Conservation (phyloP, 1,284 basidiomycete species). For the Xerocomus nothofagi region DNA sequence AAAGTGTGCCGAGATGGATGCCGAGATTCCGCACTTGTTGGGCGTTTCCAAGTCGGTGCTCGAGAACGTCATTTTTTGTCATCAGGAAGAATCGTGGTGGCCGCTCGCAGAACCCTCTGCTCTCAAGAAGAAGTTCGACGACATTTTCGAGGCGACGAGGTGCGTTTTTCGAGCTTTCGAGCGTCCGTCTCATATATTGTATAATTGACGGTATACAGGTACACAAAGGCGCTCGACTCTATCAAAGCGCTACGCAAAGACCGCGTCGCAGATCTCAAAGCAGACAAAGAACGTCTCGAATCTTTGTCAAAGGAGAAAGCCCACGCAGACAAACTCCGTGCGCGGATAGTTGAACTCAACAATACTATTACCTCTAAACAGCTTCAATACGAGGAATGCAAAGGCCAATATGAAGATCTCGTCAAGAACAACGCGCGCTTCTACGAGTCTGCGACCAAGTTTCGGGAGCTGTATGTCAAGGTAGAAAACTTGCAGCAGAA, state of each 20-base stretch:
- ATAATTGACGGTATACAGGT: slow-evolving; percentile 48
- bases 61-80: slow-evolving; percentile 99
- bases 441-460: slow-evolving; percentile 81
- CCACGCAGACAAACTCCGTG: slow-evolving; percentile 81
- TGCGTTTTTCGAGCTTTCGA: slow-evolving; percentile 31
- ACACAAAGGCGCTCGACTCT: slow-evolving; percentile 94
- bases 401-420: slow-evolving; percentile 62
- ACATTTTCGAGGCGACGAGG: slow-evolving; percentile 99
- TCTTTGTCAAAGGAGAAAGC: slow-evolving; percentile 83
- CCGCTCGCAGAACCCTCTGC: slow-evolving; percentile 89
- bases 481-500: slow-evolving; percentile 69
- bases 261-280: slow-evolving; percentile 85
- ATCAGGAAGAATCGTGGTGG: slow-evolving; percentile 99
- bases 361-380: slow-evolving; percentile 70
- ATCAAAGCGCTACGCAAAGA: slow-evolving; percentile 93
- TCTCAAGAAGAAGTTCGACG: slow-evolving; percentile 98
- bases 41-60: slow-evolving; percentile 97
- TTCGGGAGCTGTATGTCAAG: slow-evolving; percentile 79
- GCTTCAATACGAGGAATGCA: slow-evolving; percentile 73
- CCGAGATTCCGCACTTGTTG: slow-evolving; percentile 89
- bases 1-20: slow-evolving; percentile 95
- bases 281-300: slow-evolving; percentile 87
- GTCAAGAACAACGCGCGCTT: slow-evolving; percentile 80
- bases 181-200: background rate
- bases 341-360: slow-evolving; percentile 66